Conservation (phyloP, 495 filamentous ascomycete genomes). For the Aspergillus bertholletiae region DNA sequence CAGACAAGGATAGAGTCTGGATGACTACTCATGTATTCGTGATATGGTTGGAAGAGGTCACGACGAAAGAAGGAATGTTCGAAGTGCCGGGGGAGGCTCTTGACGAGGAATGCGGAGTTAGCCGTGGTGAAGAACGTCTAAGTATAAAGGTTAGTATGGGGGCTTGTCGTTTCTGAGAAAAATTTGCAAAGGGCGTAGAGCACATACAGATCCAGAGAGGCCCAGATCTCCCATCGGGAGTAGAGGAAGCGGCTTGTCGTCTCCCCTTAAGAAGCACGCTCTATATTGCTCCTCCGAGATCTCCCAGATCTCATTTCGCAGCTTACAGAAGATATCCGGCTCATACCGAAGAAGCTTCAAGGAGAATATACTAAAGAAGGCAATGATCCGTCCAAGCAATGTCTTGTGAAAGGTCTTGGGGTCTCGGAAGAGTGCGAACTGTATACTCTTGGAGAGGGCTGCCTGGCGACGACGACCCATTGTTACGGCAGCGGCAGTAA, state of each 20-base stretch:
- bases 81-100: slow-evolving; percentile 62
- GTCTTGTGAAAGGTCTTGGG: slow-evolving; percentile 25
- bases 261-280: slow-evolving; percentile 42
- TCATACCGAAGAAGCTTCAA: slow-evolving; percentile 32
- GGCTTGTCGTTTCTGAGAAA: too few species aligned
- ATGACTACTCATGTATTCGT: slow-evolving; percentile 54
- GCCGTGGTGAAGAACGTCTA: slow-evolving; percentile 65
- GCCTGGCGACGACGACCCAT: slow-evolving; percentile 31
- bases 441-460: slow-evolving; percentile 33
- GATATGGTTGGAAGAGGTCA: slow-evolving; percentile 58
- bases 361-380: slow-evolving; percentile 34
- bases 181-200: too few species aligned
- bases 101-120: slow-evolving; percentile 60
- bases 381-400: slow-evolving; percentile 22
- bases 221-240: slow-evolving; percentile 54
- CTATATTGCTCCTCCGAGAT: slow-evolving; percentile 53
- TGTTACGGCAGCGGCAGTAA: background rate
- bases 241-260: slow-evolving; percentile 29
- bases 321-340: slow-evolving; percentile 21
- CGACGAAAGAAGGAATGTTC: slow-evolving; percentile 66
- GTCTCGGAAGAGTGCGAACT: slow-evolving; percentile 29
- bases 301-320: slow-evolving; percentile 43
- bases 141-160: too few species aligned
- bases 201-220: slow-evolving; percentile 55
- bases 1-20: slow-evolving; percentile 58